Evolutionary conservation across 768 basidiomycete species (phyloP).

Genomic region (Pleurotus citrinopileatus): DNA sequence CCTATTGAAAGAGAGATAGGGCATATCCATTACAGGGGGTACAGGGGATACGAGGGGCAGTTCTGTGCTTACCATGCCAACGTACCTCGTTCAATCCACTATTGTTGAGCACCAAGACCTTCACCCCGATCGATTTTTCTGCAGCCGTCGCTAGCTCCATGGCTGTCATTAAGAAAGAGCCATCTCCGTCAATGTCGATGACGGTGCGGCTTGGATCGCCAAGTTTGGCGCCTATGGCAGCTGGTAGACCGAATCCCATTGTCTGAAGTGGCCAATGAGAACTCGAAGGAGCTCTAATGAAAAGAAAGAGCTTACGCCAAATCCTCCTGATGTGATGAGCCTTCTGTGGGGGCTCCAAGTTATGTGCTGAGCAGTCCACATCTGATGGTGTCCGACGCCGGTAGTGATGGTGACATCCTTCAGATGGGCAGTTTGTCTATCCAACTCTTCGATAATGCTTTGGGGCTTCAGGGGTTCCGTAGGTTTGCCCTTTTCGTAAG

Average conservation of each 20-base stretch:
- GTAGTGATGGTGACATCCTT: slow-evolving; percentile 87
- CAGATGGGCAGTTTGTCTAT: slow-evolving; percentile 69
- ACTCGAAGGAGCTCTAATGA: slow-evolving; percentile 7
- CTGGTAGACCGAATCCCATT: slow-evolving; percentile 96
- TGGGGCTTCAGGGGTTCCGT: slow-evolving; percentile 89
- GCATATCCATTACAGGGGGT: neutral
- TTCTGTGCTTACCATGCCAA: slow-evolving; percentile 89
- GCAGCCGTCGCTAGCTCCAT: slow-evolving; percentile 97
- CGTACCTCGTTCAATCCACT: slow-evolving; percentile 99
- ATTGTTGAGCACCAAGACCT: slow-evolving; percentile 91
- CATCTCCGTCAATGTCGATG: slow-evolving; percentile 96
- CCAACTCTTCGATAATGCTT: slow-evolving; percentile 91
- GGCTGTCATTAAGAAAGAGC: slow-evolving; percentile 98
- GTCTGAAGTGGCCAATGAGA: slow-evolving; percentile 49
- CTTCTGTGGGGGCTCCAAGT: slow-evolving; percentile 86
- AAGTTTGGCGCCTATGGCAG: slow-evolving; percentile 96
- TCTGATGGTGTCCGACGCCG: slow-evolving; percentile 98
- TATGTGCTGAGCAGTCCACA: slow-evolving; percentile 97
- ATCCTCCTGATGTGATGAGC: slow-evolving; percentile 91
- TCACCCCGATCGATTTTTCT: slow-evolving; percentile 91
- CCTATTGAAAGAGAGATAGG: slow-evolving; percentile 40
- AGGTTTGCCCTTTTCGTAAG: slow-evolving; percentile 59
- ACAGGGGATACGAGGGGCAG: neutral
- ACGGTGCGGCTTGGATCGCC: slow-evolving; percentile 92
- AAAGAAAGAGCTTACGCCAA: slow-evolving; percentile 60